Evolutionary conservation across 441 rosid genomes (phyloP), one percentile per base, ranked within the genome.

Genomic region (Brassica hybrid): DNA sequence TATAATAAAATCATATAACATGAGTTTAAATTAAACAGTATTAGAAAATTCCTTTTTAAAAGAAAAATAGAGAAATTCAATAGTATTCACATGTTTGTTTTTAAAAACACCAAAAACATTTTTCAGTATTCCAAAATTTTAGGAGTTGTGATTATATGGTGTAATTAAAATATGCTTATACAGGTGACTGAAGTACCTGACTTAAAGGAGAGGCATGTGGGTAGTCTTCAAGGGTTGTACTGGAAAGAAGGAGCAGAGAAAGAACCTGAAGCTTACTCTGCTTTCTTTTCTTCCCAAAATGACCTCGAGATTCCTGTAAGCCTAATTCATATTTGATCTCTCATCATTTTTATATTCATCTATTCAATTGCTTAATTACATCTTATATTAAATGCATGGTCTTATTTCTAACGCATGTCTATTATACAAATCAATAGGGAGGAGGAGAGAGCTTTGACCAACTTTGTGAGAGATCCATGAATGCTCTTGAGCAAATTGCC

Each of bases 371-470:
- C 63, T 30, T 30, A 1, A 7, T 9, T 27, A 14, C 1, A 62
- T 7, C 19, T n/a, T 50, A 38, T 13, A 18, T 2, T 9, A 13
- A 10, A 7, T 43, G 10, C 34, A 27, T 13, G 56, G 2, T 48
- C 56, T 4, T 48, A 1, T 48, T 48, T 48, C 56, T 48, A 1
- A 48, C 8, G 9, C 8, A 69, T 34, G 5, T 56, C 8, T 58
- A 58, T 3, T 41, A 13, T 18, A 21, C 17, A 73, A 72, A 32
- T 38, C 9, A 36, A 50, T 11, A 79, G 85, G 85, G 80, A 30
- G 90, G 88, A 71, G 90, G 90, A 79, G 90, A 85, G 70, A 85
- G 90, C 74, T 81, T 85, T 57, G 86, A 85, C 76, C 88, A 85
- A 60, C 86, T 87, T 30, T 81, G 77, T 68, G 74, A 74, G 3